Conservation (phyloP, 306 rosid genomes). For the Luffa acutangula region DNA sequence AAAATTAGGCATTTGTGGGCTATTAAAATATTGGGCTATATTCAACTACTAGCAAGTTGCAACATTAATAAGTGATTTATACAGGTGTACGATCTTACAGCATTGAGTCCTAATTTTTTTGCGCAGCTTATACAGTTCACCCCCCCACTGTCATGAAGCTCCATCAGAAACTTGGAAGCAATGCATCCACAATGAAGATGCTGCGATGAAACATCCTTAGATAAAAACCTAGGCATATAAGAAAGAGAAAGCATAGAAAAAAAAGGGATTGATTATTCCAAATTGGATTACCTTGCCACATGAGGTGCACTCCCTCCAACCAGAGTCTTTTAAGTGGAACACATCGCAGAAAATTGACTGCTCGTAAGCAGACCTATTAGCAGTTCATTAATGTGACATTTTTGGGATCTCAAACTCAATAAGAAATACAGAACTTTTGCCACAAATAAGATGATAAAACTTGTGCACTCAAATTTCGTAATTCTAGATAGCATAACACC, state of each 20-base stretch:
- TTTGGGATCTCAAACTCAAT: neutral
- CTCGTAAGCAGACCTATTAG: slow-evolving; percentile 72
- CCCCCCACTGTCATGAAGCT: slow-evolving; percentile 78
- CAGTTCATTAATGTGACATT: neutral
- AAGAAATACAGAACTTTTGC: neutral
- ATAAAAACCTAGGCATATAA: neutral
- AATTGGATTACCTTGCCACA: slow-evolving; percentile 66
- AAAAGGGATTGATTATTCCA: neutral
- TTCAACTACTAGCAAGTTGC: neutral
- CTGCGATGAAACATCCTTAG: slow-evolving; percentile 26
- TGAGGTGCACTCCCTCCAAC: slow-evolving; percentile 80
- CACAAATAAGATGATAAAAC: neutral
- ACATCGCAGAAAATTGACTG: slow-evolving; percentile 59
- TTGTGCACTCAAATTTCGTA: neutral
- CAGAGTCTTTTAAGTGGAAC: slow-evolving; percentile 76
- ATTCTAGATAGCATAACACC: neutral
- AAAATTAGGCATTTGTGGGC: neutral
- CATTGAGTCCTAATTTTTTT: slow-evolving; percentile 31
- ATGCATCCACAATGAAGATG: slow-evolving; percentile 91
- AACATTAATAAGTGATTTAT: neutral
- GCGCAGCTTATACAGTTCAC: slow-evolving; percentile 63
- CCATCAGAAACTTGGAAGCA: slow-evolving; percentile 62
- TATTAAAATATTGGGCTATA: neutral
- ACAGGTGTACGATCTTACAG: slow-evolving; percentile 33
- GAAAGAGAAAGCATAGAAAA: neutral